Conservation (phyloP, 768 basidiomycete species). For the Agrocybe chaxingu region DNA sequence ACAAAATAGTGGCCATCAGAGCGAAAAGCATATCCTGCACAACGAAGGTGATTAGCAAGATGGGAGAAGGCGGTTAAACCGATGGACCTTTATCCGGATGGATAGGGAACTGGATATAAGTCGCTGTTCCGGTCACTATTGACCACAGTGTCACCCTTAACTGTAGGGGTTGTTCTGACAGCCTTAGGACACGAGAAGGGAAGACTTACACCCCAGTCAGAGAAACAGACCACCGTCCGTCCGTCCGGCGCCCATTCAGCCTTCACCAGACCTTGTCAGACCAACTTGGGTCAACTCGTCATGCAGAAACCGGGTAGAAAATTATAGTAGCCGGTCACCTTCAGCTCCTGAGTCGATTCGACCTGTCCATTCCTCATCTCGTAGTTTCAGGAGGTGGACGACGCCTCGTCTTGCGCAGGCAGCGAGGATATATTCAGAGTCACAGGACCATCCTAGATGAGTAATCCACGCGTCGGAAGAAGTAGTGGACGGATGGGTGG, state of each 20-base stretch:
- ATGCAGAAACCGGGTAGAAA: background rate
- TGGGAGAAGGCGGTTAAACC: background rate
- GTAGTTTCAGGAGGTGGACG: conserved; percentile 76
- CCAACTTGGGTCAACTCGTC: conserved; percentile 7
- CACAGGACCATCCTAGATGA: conserved; percentile 81
- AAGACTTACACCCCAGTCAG: conserved; percentile 85
- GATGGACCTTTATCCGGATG: conserved; percentile 71
- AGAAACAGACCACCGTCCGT: conserved; percentile 81
- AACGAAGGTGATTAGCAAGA: background rate
- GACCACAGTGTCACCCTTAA: conserved; percentile 88
- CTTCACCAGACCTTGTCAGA: conserved; percentile 59
- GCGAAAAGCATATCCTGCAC: conserved; percentile 71
- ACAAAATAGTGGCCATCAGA: conserved; percentile 81
- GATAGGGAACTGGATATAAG: conserved; percentile 82
- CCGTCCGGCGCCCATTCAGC: conserved; percentile 92
- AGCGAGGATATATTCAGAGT: conserved; percentile 84
- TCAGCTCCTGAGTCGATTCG: conserved; percentile 80
- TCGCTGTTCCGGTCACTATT: conserved; percentile 67
- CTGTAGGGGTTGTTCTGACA: conserved; percentile 34
- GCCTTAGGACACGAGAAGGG: background rate
- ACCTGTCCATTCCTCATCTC: conserved; percentile 76
- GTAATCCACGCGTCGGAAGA: conserved; percentile 51
- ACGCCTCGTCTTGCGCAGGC: conserved; percentile 69
- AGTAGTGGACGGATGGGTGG: conserved; percentile 17
- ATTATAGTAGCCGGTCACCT: conserved; percentile 28